Conservation (phyloP, 1,139 yeast genomes). For the Yamadazyma jaroonii region DNA sequence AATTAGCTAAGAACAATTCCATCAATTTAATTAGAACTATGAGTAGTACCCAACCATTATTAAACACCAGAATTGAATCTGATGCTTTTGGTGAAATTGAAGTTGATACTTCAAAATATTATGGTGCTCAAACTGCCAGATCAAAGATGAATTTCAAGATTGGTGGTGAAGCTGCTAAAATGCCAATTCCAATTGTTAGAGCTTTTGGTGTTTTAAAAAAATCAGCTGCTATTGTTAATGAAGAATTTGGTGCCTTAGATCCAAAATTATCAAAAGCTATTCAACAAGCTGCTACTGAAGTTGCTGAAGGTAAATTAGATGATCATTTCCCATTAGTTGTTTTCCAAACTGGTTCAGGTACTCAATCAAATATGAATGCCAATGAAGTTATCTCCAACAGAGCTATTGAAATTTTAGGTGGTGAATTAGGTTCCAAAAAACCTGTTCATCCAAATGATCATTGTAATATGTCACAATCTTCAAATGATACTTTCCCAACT, state of each 20-base stretch:
- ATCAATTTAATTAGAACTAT: conserved; percentile 5
- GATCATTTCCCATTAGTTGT: conserved; percentile 98
- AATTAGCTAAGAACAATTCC: conserved; percentile 13
- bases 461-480: conserved; percentile 97
- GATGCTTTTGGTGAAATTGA: conserved; percentile 97
- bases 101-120: conserved; percentile 81
- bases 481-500: conserved; percentile 98
- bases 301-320: conserved; percentile 82
- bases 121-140: conserved; percentile 99
- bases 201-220: conserved; percentile 94
- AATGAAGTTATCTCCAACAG: conserved; percentile 97
- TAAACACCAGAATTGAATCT: conserved; percentile 66
- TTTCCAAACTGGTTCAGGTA: conserved; percentile 98
- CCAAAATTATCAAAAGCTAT: conserved; percentile 82
- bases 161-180: conserved; percentile 86
- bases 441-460: conserved; percentile 99
- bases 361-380: conserved; percentile 98
- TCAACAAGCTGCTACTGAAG: conserved; percentile 93
- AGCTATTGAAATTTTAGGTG: conserved; percentile 94
- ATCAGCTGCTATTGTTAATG: conserved; percentile 92
- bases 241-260: conserved; percentile 75
- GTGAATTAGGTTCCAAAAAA: conserved; percentile 81
- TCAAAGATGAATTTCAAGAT: conserved; percentile 91
- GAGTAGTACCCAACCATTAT: conserved; percentile 19
- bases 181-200: conserved; percentile 87